Conservation (phyloP, 2,329 filamentous ascomycete species). For the Phialophora expanda region DNA sequence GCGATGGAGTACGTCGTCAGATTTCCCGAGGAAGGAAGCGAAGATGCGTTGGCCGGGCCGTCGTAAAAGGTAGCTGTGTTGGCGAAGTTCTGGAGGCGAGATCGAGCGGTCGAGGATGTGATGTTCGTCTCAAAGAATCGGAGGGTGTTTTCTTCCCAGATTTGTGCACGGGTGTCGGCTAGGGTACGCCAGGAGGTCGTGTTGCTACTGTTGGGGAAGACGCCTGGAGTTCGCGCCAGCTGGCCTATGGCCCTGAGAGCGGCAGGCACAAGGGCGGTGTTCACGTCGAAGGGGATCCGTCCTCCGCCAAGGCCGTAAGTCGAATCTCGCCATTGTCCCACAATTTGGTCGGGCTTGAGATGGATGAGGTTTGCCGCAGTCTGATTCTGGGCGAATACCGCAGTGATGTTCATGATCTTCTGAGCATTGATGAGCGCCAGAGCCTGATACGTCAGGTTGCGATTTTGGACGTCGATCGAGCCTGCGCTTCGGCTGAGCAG, state of each 20-base stretch:
- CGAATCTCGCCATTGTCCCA: conserved; percentile 69
- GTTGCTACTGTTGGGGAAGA: conserved; percentile 55
- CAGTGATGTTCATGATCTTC: conserved; percentile 63
- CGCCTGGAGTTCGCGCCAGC: conserved; percentile 53
- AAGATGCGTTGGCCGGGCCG: conserved; percentile 52
- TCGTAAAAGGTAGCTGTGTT: conserved; percentile 49
- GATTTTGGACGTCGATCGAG: conserved; percentile 57
- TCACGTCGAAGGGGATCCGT: conserved; percentile 69
- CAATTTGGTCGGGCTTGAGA: conserved; percentile 59
- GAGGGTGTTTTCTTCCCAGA: conserved; percentile 68
- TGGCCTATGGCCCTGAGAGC: conserved; percentile 63
- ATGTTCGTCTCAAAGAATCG: conserved; percentile 61
- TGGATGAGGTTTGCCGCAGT: conserved; percentile 62
- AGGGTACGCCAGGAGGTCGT: conserved; percentile 34
- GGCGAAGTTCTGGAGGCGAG: conserved; percentile 58
- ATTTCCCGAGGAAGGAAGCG: conserved; percentile 47
- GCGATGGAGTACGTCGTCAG: conserved; percentile 63
- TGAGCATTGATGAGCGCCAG: conserved; percentile 60
- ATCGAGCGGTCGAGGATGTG: conserved; percentile 51
- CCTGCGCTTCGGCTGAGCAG: conserved; percentile 51
- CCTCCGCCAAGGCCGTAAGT: conserved; percentile 65
- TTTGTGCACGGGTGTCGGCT: conserved; percentile 59
- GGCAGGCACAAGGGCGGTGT: conserved; percentile 66
- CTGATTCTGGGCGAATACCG: conserved; percentile 60
- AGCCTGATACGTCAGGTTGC: conserved; percentile 59